Evolutionary conservation across 2,329 filamentous ascomycete species (phyloP), one percentile per base, ranked within the genome.

Genomic region (Phyllosticta citribraziliensis): DNA sequence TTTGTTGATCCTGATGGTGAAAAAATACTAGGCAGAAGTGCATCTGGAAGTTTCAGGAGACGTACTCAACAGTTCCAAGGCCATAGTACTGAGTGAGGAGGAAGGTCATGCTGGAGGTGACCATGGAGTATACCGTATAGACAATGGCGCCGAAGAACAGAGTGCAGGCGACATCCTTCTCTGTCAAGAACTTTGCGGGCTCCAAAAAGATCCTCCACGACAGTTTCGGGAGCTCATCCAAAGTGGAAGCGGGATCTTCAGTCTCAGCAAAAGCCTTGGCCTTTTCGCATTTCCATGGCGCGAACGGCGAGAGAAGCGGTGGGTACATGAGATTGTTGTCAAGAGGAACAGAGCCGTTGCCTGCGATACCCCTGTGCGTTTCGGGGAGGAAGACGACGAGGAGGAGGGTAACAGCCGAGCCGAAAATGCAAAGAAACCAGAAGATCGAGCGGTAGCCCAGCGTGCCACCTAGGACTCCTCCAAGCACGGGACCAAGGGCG

Each of bases 121-220:
- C 78, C 78, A 82, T 82, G 61, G 82, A 79, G 78, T 79, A 83
- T 8, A 80, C 76, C 0, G 79, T 74, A 61, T 82, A 83, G 68
- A 81, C 78, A 2, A 82, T 66, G 0, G 77, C 77, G 3, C 81
- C 72, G 57, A 79, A 82, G 17, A 77, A 3, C 30, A 82, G 76
- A 5, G 80, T 75, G 0, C 75, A 74, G 0, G 75, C 70, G 0
- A 78, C 75, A 1, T 76, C 78, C 56, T 63, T 70, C 10, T 65
- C 57, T 5, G 66, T 52, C 0, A 62, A 58, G n/a, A 64, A 57
- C 54, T 33, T 52, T 40, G 54, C 54, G n/a, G 57, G 57, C 51
- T 59, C 57, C 22, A 55, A 30, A 6, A 59, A 59, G 20, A 59
- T 59, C 10, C 24, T 51, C 52, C 20, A 22, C 14, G 52, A 24